Base-by-base conservation (phyloP, 2,329 filamentous ascomycete genomes). In the Ophiostoma sp. region DNA sequence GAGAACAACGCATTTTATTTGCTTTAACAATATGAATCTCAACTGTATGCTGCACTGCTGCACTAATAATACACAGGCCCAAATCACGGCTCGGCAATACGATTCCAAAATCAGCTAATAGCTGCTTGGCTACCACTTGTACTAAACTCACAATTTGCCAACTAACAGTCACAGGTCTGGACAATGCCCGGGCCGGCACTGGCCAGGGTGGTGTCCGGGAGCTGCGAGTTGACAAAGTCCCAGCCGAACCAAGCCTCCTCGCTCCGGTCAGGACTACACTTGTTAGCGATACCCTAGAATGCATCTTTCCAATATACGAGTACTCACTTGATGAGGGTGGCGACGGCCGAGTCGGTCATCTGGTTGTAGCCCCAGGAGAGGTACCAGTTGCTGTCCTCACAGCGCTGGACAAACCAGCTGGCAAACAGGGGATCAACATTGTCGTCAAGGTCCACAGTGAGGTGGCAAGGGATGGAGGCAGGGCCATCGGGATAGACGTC, bases 291-390 rank as follows among this genome's bases (percentile, higher is more conserved):
- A 15, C 5, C 17, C 8, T 7, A 27, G 23, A 17, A 17, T 39
- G 1, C 35, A 17, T 48, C 0, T 2, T 10, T 20, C 15, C 10
- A 5, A 11, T 57, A 27, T 2, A 57, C 6, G 23, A n/a, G 20
- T 2, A 33, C 76, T 72, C 72, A 79, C 78, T 77, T 78, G 35
- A 76, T 73, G 0, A 79, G 33, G 0, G 77, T 77, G 73, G 77
- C 74, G 31, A 79, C 76, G 0, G 74, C 78, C 3, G 75, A 75
- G 41, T 79, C 78, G 0, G 74, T 74, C 27, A 73, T 70, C 8
- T 71, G 57, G 27, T 76, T 73, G 72, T 79, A 78, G 1, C 78
- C 78, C 77, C 77, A 79, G 0, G 77, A 79, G 7, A 77, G 67
- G 4, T 69, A 71, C 75, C 76, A 78, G n/a, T 73, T 74, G n/a